These are phyloP conservation scores for Ogataea pignaliae DNA, from an alignment of 805 yeast species.

Conservation along the genomic window DNA sequence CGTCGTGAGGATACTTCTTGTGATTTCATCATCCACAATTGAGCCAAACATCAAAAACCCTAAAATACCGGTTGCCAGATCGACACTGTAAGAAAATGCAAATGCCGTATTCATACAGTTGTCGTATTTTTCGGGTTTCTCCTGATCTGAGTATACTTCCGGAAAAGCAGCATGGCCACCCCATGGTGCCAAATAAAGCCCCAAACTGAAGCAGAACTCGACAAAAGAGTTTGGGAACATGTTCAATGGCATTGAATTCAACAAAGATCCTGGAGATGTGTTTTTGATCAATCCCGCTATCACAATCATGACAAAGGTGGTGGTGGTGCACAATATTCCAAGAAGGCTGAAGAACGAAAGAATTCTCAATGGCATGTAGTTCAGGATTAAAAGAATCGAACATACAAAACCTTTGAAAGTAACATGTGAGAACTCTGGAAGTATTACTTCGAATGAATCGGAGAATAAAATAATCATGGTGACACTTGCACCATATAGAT, in stretches of 20 bases:
- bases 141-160: constrained; percentile 67
- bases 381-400: constrained; percentile 37
- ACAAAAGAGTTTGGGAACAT: constrained; percentile 54
- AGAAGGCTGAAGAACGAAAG: constrained; percentile 63
- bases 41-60: constrained; percentile 62
- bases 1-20: constrained; percentile 40
- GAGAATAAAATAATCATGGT: constrained; percentile 56
- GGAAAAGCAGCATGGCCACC: constrained; percentile 85
- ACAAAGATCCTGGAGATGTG: constrained; percentile 69
- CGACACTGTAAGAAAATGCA: constrained; percentile 54
- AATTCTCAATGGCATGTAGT: constrained; percentile 68
- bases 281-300: constrained; percentile 60
- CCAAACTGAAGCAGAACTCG: constrained; percentile 56
- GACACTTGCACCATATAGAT: constrained; percentile 56
- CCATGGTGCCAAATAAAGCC: constrained; percentile 74
- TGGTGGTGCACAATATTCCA: constrained; percentile 68
- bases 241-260: constrained; percentile 59
- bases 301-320: constrained; percentile 55
- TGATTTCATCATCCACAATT: constrained; percentile 46
- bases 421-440: constrained; percentile 36
- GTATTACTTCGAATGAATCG: constrained; percentile 51
- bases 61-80: constrained; percentile 56
- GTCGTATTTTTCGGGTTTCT: constrained; percentile 54
- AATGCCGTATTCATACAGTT: constrained; percentile 55
- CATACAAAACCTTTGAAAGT: constrained; percentile 41